Conservation (phyloP, 2,329 filamentous ascomycete species). For the Fusarium lateritium region DNA sequence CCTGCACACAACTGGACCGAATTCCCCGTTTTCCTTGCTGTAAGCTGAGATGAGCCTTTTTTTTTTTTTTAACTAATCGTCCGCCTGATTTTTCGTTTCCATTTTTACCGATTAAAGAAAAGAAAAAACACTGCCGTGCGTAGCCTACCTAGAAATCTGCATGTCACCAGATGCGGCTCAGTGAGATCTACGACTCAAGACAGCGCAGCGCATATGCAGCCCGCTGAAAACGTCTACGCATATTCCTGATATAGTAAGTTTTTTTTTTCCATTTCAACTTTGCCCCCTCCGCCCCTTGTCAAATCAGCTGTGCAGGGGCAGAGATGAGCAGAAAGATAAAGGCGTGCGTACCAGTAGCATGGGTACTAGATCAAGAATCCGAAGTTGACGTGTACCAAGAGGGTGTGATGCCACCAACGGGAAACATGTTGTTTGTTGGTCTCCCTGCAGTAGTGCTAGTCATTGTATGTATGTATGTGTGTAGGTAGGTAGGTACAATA, state of each 20-base stretch:
- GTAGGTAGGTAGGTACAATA: too few relatives aligned
- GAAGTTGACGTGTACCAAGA: constrained; percentile 3
- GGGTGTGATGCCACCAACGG: constrained; percentile 26
- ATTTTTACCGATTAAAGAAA: background rate
- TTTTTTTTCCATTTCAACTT: background rate
- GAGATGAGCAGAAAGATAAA: background rate
- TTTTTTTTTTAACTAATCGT: background rate
- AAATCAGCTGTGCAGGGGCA: constrained; percentile 30
- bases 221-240: constrained; percentile 19
- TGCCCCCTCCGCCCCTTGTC: background rate
- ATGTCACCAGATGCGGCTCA: constrained; percentile 36
- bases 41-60: constrained; percentile 6
- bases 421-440: too few relatives aligned
- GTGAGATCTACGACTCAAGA: constrained; percentile 25
- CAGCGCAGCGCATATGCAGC: constrained; percentile 34
- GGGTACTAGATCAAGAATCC: background rate
- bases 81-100: background rate
- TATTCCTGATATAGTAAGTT: constrained; percentile 1
- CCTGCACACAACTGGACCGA: background rate
- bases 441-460: too few relatives aligned
- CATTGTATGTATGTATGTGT: too few relatives aligned
- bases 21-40: background rate
- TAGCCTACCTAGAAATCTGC: constrained; percentile 8
- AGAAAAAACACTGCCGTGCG: background rate
- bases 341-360: constrained; percentile 1